These are phyloP conservation scores for Thelonectria discophora DNA, from an alignment of 2,329 filamentous ascomycete species.

Conservation along the genomic window DNA sequence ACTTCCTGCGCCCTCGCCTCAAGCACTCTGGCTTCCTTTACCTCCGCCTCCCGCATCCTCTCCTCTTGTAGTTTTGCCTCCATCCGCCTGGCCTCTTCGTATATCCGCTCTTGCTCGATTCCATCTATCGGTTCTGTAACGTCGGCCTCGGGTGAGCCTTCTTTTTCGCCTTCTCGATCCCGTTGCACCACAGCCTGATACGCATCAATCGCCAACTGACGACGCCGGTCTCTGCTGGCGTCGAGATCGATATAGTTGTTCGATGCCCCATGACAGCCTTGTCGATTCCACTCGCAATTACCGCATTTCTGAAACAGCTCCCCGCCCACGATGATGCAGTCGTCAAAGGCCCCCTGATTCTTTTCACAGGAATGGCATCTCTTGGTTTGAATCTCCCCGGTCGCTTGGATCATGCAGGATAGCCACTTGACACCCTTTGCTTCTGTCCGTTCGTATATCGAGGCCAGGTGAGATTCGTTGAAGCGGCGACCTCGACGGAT, in stretches of 20 bases:
- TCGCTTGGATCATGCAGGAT: constrained; percentile 61
- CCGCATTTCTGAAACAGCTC: constrained; percentile 57
- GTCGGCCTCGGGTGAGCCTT: constrained; percentile 26
- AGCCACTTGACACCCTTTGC: constrained; percentile 57
- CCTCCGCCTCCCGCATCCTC: not conserved
- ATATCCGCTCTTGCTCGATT: not conserved
- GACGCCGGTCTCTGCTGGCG: constrained; percentile 30
- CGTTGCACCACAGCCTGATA: constrained; percentile 10
- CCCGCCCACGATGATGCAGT: constrained; percentile 55
- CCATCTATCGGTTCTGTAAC: constrained; percentile 16
- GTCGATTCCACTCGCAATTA: constrained; percentile 61
- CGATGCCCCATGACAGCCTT: constrained; percentile 48
- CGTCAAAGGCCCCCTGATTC: constrained; percentile 55
- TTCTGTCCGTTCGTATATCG: constrained; percentile 54
- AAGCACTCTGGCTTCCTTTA: no score
- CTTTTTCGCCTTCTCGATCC: constrained; percentile 25
- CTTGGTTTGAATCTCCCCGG: constrained; percentile 51
- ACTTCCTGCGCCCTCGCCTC: no score
- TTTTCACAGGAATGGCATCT: constrained; percentile 55
- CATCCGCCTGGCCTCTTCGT: no score
- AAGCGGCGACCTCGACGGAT: constrained; percentile 56
- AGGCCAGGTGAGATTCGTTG: constrained; percentile 49
- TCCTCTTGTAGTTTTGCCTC: not conserved
- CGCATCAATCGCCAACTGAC: constrained; percentile 15
- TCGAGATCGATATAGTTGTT: constrained; percentile 36